Percentiles rank a stretch among this genome's conserved stretches.
phyloP scores from a whole-genome alignment of 2,329 filamentous ascomycete species.

The Epichloe brachyelytri region DNA sequence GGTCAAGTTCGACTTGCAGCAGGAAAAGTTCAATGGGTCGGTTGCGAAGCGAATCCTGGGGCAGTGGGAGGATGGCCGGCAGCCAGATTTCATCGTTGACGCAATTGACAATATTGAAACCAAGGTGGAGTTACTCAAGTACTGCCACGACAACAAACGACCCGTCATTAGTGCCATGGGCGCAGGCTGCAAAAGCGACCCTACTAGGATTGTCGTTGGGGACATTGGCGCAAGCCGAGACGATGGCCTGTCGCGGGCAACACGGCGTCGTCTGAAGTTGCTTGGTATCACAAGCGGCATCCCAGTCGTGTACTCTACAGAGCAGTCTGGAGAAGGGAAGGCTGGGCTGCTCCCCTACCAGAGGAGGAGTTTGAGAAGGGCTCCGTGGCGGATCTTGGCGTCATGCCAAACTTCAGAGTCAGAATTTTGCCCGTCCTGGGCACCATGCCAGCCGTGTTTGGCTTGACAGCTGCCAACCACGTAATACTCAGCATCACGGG shows the following conservation, averaged over 20 bases:
- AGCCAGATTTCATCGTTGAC: slow-evolving; percentile 83
- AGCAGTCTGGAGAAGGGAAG: slow-evolving; percentile 82
- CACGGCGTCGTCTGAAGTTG: slow-evolving; percentile 63
- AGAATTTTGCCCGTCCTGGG: slow-evolving; percentile 91
- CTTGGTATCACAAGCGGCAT: slow-evolving; percentile 74
- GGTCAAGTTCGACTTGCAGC: slow-evolving; percentile 76
- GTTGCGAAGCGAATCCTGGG: slow-evolving; percentile 55
- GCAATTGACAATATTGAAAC: slow-evolving; percentile 98
- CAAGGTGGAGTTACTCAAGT: slow-evolving; percentile 81
- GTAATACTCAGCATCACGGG: slow-evolving; percentile 70
- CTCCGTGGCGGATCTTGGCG: slow-evolving; percentile 71
- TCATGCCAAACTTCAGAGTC: slow-evolving; percentile 84
- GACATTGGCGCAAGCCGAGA: slow-evolving; percentile 84
- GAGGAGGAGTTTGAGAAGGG: slow-evolving; percentile 85
- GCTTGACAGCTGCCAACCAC: slow-evolving; percentile 82
- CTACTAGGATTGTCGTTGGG: slow-evolving; percentile 74
- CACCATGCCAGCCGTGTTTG: slow-evolving; percentile 96
- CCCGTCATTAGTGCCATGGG: slow-evolving; percentile 93
- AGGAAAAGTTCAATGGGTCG: slow-evolving; percentile 65
- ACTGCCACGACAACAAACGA: slow-evolving; percentile 66
- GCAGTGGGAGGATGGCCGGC: slow-evolving; percentile 38
- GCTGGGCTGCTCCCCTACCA: slow-evolving; percentile 75
- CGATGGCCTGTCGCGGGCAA: slow-evolving; percentile 76
- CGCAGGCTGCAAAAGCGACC: slow-evolving; percentile 81
- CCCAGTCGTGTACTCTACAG: slow-evolving; percentile 82